These are phyloP conservation scores for Microsporum canis DNA, from an alignment of 2,329 filamentous ascomycete species.

Conservation along the genomic window DNA sequence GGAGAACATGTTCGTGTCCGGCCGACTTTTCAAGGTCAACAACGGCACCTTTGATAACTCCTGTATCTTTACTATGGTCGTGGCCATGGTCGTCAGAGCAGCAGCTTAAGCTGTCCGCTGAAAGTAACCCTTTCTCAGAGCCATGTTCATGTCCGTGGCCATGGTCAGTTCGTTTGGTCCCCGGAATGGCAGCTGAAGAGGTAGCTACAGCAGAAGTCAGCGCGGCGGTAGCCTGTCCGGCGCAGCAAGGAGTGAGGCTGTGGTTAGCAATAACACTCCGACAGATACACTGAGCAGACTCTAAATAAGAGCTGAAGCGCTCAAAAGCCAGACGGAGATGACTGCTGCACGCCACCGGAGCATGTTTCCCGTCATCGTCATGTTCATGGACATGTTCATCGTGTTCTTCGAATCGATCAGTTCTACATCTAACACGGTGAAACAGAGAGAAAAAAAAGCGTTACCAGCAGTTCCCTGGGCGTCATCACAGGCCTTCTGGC, in stretches of 20 bases:
- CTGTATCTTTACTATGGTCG: not conserved
- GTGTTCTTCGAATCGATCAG: not conserved
- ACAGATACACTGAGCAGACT: constrained; percentile 20
- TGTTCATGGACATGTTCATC: constrained; percentile 14
- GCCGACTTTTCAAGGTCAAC: constrained; percentile 10
- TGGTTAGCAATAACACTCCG: constrained; percentile 15
- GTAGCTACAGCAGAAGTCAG: no score
- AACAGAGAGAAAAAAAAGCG: not conserved
- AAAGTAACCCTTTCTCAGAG: not conserved
- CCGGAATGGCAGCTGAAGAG: not conserved
- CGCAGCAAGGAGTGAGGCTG: not conserved
- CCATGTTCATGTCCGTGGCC: constrained; percentile 7
- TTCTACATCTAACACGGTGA: not conserved
- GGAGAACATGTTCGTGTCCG: constrained; percentile 9
- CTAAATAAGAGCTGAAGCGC: constrained; percentile 20
- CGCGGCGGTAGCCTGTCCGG: not conserved
- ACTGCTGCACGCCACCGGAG: constrained; percentile 14
- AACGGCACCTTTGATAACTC: not conserved
- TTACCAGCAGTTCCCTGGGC: not conserved
- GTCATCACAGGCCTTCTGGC: not conserved
- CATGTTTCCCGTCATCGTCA: constrained; percentile 14
- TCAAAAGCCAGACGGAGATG: constrained; percentile 18
- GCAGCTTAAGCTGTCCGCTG: not conserved
- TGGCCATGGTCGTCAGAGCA: not conserved
- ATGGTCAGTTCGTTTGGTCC: no score